Percentiles rank a stretch among this genome's conserved stretches.
Evolutionary conservation across 2,329 filamentous ascomycete species (phyloP).

Genomic region (Setomelanomma holmii): DNA sequence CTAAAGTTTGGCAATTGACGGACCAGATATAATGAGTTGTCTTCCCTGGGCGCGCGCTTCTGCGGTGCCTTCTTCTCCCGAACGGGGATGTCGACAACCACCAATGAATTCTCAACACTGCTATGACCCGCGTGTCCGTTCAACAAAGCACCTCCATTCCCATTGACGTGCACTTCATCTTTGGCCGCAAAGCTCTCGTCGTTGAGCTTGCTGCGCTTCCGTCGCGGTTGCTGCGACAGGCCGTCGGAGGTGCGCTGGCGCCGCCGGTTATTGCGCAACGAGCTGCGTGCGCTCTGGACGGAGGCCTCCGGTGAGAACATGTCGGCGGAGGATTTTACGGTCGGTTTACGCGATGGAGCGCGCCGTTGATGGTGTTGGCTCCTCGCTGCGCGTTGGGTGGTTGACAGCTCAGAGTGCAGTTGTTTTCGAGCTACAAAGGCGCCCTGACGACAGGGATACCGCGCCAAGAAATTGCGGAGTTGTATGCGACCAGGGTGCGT

Average conservation of each 20-base stretch:
- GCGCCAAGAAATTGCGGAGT: constrained; percentile 16
- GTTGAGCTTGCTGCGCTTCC: constrained; percentile 57
- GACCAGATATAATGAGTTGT: constrained; percentile 72
- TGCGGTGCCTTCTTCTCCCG: constrained; percentile 48
- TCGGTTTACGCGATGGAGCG: constrained; percentile 40
- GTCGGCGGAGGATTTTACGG: constrained; percentile 14
- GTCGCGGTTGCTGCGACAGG: constrained; percentile 50
- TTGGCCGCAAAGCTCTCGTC: constrained; percentile 49
- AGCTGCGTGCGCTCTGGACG: constrained; percentile 45
- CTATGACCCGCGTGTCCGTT: constrained; percentile 43
- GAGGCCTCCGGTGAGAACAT: constrained; percentile 52
- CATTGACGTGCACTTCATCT: constrained; percentile 35
- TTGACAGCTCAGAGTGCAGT: constrained; percentile 25
- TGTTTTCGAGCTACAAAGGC: constrained; percentile 19
- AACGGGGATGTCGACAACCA: constrained; percentile 48
- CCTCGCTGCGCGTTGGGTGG: constrained; percentile 16
- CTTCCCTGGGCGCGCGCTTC: constrained; percentile 69
- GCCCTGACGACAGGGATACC: constrained; percentile 16
- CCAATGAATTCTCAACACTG: constrained; percentile 37
- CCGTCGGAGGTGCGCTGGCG: constrained; percentile 55
- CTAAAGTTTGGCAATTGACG: constrained; percentile 28
- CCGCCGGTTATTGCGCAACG: constrained; percentile 54
- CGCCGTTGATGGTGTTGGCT: constrained; percentile 30
- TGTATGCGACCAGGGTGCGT: neutral
- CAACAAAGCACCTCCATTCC: constrained; percentile 39